Evolutionary conservation across 108 stramenopile species (phyloP).

Genomic region (Craspedostauros australis): DNA sequence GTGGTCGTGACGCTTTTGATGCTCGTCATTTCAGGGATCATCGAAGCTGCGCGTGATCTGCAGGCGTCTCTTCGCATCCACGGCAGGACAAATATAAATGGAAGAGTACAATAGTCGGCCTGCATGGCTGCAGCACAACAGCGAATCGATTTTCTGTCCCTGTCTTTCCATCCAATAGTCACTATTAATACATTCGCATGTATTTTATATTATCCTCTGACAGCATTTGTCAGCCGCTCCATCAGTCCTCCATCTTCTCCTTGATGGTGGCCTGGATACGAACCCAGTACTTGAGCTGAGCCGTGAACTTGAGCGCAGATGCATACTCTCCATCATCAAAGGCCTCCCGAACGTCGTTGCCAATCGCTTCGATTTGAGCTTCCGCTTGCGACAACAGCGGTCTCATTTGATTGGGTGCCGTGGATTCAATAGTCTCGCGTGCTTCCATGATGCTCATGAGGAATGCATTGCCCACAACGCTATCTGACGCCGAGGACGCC

Average conservation of each 20-base stretch:
- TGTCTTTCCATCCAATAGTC: no score
- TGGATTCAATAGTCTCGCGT: slow-evolving; percentile 48
- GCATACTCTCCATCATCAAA: slow-evolving; percentile 32
- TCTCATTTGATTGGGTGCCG: slow-evolving; percentile 8
- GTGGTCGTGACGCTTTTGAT: no score
- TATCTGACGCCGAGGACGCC: neutral
- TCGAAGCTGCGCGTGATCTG: no score
- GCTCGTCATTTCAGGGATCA: no score
- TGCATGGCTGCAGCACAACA: no score
- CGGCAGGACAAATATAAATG: no score
- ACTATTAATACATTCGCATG: no score
- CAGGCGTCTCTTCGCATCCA: no score
- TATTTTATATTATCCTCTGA: no score
- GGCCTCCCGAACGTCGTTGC: slow-evolving; percentile 28
- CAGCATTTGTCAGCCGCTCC: no score
- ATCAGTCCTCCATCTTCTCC: slow-evolving; percentile 46
- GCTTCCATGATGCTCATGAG: slow-evolving; percentile 64
- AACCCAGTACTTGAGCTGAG: slow-evolving; percentile 69
- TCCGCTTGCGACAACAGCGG: slow-evolving; percentile 30
- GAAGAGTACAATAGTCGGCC: no score
- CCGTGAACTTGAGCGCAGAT: slow-evolving; percentile 40
- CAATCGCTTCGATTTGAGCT: slow-evolving; percentile 15
- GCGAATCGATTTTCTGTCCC: no score
- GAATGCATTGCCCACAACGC: slow-evolving; percentile 37
- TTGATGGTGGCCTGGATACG: slow-evolving; percentile 57